Base-by-base conservation (phyloP, 768 basidiomycete genomes). In the Lentinula sp. region DNA sequence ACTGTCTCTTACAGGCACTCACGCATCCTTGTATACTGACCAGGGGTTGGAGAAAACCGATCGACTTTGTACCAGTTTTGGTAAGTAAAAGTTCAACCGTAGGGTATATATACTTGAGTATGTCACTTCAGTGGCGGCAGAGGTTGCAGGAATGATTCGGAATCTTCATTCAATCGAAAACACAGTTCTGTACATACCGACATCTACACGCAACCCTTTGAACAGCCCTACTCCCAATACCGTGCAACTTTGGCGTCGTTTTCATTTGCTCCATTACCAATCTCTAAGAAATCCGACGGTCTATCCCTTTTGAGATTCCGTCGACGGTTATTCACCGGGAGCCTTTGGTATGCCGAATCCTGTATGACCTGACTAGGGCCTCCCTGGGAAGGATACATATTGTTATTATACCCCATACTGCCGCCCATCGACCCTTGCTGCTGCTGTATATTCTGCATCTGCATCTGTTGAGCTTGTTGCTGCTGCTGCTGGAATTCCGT, bases 261-360 rank as follows among this genome's bases (percentile, higher is more conserved):
- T 61, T 86, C 85, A 13, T 79, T 82, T 2, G 91, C 80, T 15
- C 55, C 55, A 32, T 56, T 56, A n/a, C 55, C 55, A 33, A 56
- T 56, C 67, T 93, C 91, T 67, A 91, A 71, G 68, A 93, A 93
- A 73, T 94, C 92, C 4, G 88, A 87, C 1, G 91, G 91, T 50
- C 91, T 78, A 35, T 93, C 92, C 8, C 91, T 81, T 73, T 94
- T 93, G 65, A 90, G 67, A 65, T 85, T 85, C 68, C 89, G 77
- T 57, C 91, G 81, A 61, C 91, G 80, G 67, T 90, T 91, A 67
- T 93, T 93, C 58, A 94, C 74, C 35, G 91, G 91, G 53, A 92
- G 69, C 39, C 92, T 80, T 70, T 94, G 92, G 70, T 94, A 93
- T n/a, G 91, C 88, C 6, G 91, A 93, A 63, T 93, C 91, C 68